phyloP scores from a whole-genome alignment of 495 filamentous ascomycete species.

The Aspergillus funiculosus region DNA sequence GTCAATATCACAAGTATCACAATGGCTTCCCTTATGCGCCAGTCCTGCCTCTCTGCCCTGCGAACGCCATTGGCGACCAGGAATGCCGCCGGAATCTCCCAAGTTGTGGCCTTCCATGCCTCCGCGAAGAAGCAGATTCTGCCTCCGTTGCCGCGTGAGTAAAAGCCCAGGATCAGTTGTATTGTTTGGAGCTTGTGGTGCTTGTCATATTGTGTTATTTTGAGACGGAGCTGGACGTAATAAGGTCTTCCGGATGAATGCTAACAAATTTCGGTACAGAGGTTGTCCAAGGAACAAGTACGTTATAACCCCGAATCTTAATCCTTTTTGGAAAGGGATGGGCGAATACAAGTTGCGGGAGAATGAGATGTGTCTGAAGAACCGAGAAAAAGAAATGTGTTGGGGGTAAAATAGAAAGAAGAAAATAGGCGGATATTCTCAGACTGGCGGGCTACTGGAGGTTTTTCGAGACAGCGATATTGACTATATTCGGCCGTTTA shows the following conservation, averaged over 20 bases:
- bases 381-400: background rate
- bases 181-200: background rate
- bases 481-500: constrained; percentile 31
- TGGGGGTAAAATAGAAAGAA: background rate
- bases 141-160: constrained; percentile 63
- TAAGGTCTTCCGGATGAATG: constrained; percentile 5
- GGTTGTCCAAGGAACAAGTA: constrained; percentile 73
- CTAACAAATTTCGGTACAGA: constrained; percentile 50
- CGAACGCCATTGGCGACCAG: constrained; percentile 34
- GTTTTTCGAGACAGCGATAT: constrained; percentile 7
- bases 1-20: constrained; percentile 11
- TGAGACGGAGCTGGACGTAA: background rate
- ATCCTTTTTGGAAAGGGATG: background rate
- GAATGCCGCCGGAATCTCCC: constrained; percentile 37
- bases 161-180: constrained; percentile 6
- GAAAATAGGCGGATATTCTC: background rate
- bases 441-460: background rate
- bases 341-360: background rate
- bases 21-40: constrained; percentile 44
- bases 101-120: constrained; percentile 66
- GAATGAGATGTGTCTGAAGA: background rate
- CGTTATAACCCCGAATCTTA: constrained; percentile 19
- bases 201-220: background rate
- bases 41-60: constrained; percentile 36
- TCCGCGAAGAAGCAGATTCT: constrained; percentile 62